Evolutionary conservation across 2,329 filamentous ascomycete genomes (phyloP).

Genomic region (Exophiala dermatitidis): DNA sequence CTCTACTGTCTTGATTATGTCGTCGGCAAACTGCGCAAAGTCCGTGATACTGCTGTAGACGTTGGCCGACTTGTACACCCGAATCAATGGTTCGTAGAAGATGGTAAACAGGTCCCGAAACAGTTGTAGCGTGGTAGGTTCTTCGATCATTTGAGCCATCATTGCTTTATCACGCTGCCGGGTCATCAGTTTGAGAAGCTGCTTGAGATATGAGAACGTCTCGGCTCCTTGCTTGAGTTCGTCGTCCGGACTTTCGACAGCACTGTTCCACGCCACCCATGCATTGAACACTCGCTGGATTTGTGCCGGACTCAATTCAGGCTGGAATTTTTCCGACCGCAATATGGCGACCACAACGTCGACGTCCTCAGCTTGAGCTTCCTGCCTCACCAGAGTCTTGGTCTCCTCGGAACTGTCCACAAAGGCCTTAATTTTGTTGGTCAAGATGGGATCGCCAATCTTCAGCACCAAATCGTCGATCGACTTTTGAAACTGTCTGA

Average conservation of each 20-base stretch:
- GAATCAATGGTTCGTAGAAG: conserved; percentile 94
- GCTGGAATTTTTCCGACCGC: conserved; percentile 67
- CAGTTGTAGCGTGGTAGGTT: conserved; percentile 92
- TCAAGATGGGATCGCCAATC: conserved; percentile 72
- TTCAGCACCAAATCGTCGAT: conserved; percentile 71
- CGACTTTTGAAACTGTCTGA: conserved; percentile 74
- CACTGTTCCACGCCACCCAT: conserved; percentile 92
- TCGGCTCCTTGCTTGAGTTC: conserved; percentile 84
- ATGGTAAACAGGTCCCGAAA: conserved; percentile 92
- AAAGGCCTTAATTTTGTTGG: conserved; percentile 74
- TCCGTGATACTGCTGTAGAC: conserved; percentile 97
- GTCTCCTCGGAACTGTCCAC: conserved; percentile 65
- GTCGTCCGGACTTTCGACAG: conserved; percentile 82
- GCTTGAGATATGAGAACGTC: conserved; percentile 90
- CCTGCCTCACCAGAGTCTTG: conserved; percentile 65
- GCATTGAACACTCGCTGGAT: conserved; percentile 84
- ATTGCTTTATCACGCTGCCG: conserved; percentile 90
- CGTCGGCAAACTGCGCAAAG: conserved; percentile 86
- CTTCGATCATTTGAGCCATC: conserved; percentile 94
- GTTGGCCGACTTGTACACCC: conserved; percentile 97
- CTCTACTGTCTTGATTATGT: conserved; percentile 76
- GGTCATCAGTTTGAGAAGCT: conserved; percentile 84
- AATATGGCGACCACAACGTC: conserved; percentile 83
- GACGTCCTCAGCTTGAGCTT: conserved; percentile 65
- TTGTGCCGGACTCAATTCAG: conserved; percentile 65